Conservation (phyloP, 2,329 filamentous ascomycete species). For the Trichoderma semiorbis region DNA sequence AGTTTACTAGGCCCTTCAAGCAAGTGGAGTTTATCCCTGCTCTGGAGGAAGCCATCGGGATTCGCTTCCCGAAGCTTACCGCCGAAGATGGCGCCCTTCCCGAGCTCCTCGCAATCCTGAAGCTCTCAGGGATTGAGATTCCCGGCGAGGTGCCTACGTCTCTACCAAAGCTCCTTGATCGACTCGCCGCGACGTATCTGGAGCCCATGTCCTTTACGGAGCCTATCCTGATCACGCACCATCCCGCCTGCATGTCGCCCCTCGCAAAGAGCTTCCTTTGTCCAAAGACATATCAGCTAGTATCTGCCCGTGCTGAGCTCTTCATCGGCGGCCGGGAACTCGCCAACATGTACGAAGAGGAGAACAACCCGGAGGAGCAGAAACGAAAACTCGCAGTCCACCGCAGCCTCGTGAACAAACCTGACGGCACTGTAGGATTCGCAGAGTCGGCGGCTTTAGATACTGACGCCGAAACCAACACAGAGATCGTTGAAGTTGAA, state of each 20-base stretch:
- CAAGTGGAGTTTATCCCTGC: conserved; percentile 78
- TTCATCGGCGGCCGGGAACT: conserved; percentile 79
- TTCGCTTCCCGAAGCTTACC: conserved; percentile 62
- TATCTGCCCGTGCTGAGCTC: conserved; percentile 80
- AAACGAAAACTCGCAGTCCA: conserved; percentile 71
- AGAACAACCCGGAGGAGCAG: conserved; percentile 88
- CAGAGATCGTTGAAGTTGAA: conserved; percentile 16
- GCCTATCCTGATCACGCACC: conserved; percentile 84
- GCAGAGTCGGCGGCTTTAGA: conserved; percentile 39
- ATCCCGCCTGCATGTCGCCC: conserved; percentile 86
- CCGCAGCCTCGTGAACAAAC: conserved; percentile 36
- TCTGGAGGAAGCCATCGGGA: conserved; percentile 65
- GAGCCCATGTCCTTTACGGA: conserved; percentile 66
- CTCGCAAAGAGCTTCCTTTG: conserved; percentile 83
- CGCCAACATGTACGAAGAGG: conserved; percentile 97
- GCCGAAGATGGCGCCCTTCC: conserved; percentile 49
- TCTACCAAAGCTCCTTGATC: conserved; percentile 71
- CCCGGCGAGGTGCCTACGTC: conserved; percentile 62
- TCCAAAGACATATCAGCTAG: conserved; percentile 62
- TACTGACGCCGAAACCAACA: conserved; percentile 15
- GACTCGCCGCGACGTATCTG: conserved; percentile 70
- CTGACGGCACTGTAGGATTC: conserved; percentile 33
- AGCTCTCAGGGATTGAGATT: conserved; percentile 59
- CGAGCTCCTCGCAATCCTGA: conserved; percentile 50
- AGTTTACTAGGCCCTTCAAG: conserved; percentile 55